Evolutionary conservation across 2,329 filamentous ascomycete genomes (phyloP), one percentile per base, ranked within the genome.

Genomic region (Sporothrix euskadiensis): DNA sequence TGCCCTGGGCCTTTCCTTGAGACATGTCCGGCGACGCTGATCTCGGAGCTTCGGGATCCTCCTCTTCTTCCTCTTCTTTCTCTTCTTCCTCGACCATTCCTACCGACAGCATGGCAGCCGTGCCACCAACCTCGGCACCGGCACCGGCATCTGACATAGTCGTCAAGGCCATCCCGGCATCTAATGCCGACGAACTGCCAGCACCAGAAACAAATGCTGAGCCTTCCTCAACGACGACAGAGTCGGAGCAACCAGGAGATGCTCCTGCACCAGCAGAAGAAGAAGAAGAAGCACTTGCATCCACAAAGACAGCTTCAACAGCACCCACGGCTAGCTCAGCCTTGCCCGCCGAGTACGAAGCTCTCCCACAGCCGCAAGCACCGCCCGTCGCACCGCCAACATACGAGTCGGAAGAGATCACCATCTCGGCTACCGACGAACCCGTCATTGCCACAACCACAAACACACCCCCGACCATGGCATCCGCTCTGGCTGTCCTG

Each of bases 391-490:
- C 73, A 52, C 61, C 49, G 14, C 61, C 63, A 5, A n/a, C 49
- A 8, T 26, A 66, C 57, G 59, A 56, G 44, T 65, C 52, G 8
- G 68, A 73, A 47, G 74, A 74, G n/a, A 47, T 69, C 32, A 49
- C 69, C 66, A 69, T 74, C 54, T 32, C 47, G 3, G 47, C 72
- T 47, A 49, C 14, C 47, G 39, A 57, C 1, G 26, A 63, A 19
- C 4, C 71, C 10, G 52, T 61, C 35, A 14, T 65, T 47, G 26
- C 65, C 47, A 61, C 56, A 41, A 70, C 73, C 16, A 69, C 68
- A 26, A 65, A 35, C 14, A 30, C 52, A n/a, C 57, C 73, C 3
- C 74, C 73, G 14, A 74, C 69, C 49, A 75, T 74, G 74, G 74
- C 74, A 16, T 63, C 74, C 0, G 74, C 74, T 9, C 41, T 75